Evolutionary conservation across 805 yeast species (phyloP), one percentile per base, ranked within the genome.

Genomic region (Barnettozyma siamensis): DNA sequence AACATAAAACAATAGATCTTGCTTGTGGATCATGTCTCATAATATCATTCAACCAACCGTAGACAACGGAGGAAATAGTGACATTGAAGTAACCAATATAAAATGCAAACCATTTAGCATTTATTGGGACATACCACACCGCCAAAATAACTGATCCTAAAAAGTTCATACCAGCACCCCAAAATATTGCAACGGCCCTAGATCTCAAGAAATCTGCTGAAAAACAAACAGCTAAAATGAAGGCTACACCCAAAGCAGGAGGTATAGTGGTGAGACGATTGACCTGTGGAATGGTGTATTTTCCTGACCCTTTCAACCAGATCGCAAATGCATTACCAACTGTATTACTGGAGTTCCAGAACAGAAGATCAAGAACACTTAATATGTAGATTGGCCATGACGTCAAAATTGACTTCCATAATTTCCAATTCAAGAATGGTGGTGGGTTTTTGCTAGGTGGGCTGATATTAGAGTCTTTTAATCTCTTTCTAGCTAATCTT

Each of bases 11-110:
- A 30, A 75, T 69, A 4, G 80, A 70, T 46, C 83, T 62, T 40
- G 69, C 68, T 45, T 75, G 70, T 5, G 73, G 67, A 48, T 76
- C 78, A 38, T 70, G 66, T 37, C 82, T 66, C 43, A 77, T 70
- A 30, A 77, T 75, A 57, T 76, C 82, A 48, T 73, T 74, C 41
- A 72, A 69, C 79, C 80, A 77, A 16, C 77, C 67, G 54, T 76
- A 78, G 12, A 40, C 27, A 26, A 40, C 43, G 3, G 43, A 35
- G 5, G 38, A 29, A 7, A 40, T 34, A 13, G 38, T 35, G 17
- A 35, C 19, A 12, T 29, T 20, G 26, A 40, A 34, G 16, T 40
- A 40, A 2, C 35, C 35, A 17, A 75, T 55, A 1, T 72, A 75
- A 19, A 39, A 75, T 2, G 72, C 79, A 58, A 70, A 71, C 78